These are phyloP conservation scores for Oligophagozyma castellii DNA, from an alignment of 1,139 yeast genomes.

Conservation along the genomic window DNA sequence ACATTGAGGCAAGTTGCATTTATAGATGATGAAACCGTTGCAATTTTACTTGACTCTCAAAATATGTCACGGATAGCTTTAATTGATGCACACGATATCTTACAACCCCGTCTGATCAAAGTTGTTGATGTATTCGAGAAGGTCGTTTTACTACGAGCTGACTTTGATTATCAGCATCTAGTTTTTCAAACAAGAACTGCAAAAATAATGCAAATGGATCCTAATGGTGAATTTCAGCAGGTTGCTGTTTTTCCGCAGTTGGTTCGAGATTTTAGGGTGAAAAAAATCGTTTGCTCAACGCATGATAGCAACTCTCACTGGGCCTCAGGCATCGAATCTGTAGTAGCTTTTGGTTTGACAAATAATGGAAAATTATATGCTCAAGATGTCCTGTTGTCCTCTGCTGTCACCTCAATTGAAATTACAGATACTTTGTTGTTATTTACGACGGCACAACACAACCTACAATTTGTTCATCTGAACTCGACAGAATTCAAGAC, in stretches of 20 bases:
- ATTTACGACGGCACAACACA: slow-evolving; percentile 81
- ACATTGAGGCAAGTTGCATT: slow-evolving; percentile 53
- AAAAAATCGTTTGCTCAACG: slow-evolving; percentile 21
- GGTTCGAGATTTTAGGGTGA: slow-evolving; percentile 49
- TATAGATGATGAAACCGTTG: slow-evolving; percentile 36
- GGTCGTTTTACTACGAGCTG: slow-evolving; percentile 42
- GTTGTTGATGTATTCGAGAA: slow-evolving; percentile 35
- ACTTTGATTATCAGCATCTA: slow-evolving; percentile 38
- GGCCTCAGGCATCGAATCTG: slow-evolving; percentile 21
- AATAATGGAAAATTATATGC: slow-evolving; percentile 62
- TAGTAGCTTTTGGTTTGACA: slow-evolving; percentile 57
- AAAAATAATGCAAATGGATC: slow-evolving; percentile 32
- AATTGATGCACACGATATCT: slow-evolving; percentile 32
- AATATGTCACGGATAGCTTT: slow-evolving; percentile 36
- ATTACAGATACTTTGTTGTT: slow-evolving; percentile 61
- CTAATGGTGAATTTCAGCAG: slow-evolving; percentile 23
- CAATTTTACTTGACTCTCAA: slow-evolving; percentile 42
- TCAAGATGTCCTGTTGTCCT: slow-evolving; percentile 46
- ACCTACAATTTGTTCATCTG: slow-evolving; percentile 71
- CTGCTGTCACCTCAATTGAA: slow-evolving; percentile 72
- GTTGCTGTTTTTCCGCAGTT: slow-evolving; percentile 52
- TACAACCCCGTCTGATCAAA: slow-evolving; percentile 30
- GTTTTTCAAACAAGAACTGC: slow-evolving; percentile 57
- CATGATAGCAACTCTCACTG: slow-evolving; percentile 20
- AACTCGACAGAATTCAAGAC: slow-evolving; percentile 28